Base-by-base conservation (phyloP, 495 filamentous ascomycete species). In the Gamarada debralockiae region DNA sequence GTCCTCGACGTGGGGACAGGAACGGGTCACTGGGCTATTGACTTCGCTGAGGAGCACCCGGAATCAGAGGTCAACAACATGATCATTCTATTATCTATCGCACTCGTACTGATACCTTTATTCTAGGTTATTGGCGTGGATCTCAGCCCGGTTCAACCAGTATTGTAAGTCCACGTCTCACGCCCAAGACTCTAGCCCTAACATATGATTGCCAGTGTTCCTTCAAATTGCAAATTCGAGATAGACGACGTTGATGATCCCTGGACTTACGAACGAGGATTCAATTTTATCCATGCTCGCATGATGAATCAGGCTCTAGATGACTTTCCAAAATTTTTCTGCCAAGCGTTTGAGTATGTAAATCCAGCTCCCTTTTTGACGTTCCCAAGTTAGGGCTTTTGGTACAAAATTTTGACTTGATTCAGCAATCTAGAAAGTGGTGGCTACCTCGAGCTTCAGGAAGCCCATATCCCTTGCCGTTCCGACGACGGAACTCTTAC, bases 321-420 rank as follows among this genome's bases (percentile, higher is more conserved):
- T 0, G 65, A 73, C 60, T 72, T 67, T 65, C 61, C 56, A 8
- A 53, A 54, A 29, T 60, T 77, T 18, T 66, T 79, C 61, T 47
- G 55, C 14, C 57, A 70, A 20, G 65, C 68, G 21, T 74, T 65
- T 46, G 62, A 70, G 29, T 65, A 72, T 59, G 58, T 79, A n/a
- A n/a, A n/a, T n/a, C n/a, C n/a, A 0, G 69, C 67, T 31, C 77
- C 77, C 0, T 18, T 39, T 6, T 43, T 43, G 12, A 12, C 33
- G 1, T n/a, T n/a, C n/a, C n/a, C 20, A 14, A 22, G 1, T 15
- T 29, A 23, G 20, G 6, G 23, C 21, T 23, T 21, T 81, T 73
- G 73, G 57, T 76, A 27, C 77, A 82, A 57, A 59, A 74, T 15
- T 71, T 77, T 58, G 78, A 82, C 52, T 80, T 58, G 54, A 48